These are phyloP conservation scores for Aspergillus diversus DNA, from an alignment of 495 filamentous ascomycete genomes.

Conservation along the genomic window DNA sequence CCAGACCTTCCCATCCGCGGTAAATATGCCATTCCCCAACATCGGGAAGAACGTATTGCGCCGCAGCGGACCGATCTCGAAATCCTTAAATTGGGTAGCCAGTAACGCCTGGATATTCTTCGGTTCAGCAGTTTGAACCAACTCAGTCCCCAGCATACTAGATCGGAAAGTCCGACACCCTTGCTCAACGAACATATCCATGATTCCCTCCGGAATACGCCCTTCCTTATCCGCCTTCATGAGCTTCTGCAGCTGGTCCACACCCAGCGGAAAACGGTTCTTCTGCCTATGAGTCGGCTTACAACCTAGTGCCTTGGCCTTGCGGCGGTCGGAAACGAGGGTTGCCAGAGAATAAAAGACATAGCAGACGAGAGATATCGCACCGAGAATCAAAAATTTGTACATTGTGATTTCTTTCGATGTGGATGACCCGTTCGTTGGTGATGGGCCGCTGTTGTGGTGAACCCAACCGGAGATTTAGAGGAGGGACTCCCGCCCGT, in stretches of 20 bases:
- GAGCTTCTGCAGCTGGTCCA: neutral
- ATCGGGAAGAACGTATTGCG: constrained; percentile 38
- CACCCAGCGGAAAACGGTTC: neutral
- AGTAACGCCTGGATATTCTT: constrained; percentile 81
- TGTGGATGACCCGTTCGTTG: neutral
- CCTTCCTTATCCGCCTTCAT: neutral
- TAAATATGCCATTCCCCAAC: constrained; percentile 62
- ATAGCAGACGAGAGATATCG: neutral
- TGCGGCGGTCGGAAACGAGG: neutral
- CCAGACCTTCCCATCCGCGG: constrained; percentile 65
- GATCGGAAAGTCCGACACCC: neutral
- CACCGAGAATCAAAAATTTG: neutral
- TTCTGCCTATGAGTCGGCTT: neutral
- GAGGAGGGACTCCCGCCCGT: too few species aligned
- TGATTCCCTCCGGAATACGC: neutral
- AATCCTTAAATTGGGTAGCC: constrained; percentile 71
- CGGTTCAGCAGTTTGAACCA: constrained; percentile 62
- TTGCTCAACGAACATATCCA: neutral
- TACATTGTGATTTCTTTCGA: neutral
- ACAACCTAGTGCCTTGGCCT: neutral
- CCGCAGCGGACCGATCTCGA: constrained; percentile 39
- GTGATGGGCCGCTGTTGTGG: too few species aligned
- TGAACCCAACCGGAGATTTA: too few species aligned
- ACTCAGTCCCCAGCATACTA: neutral
- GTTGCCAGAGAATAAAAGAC: neutral